Evolutionary conservation across 768 basidiomycete species (phyloP).

Genomic region (Lactarius pseudohatsudake): DNA sequence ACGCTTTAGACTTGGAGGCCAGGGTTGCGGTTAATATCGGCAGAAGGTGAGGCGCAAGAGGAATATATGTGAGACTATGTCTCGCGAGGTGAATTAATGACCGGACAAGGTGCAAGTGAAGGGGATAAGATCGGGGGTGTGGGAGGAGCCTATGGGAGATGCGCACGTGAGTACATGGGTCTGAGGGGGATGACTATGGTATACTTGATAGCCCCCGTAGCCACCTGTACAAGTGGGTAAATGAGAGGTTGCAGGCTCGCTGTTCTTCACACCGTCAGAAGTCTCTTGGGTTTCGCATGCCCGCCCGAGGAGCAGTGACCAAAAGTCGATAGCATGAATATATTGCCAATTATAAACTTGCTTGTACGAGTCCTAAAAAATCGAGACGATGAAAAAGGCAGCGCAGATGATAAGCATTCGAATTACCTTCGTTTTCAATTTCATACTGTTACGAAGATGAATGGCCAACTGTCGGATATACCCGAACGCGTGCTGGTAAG

Average conservation of each 20-base stretch:
- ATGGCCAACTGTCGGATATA: constrained; percentile 96
- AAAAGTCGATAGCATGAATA: constrained; percentile 94
- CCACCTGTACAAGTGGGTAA: constrained; percentile 94
- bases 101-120: constrained; percentile 89
- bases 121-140: constrained; percentile 88
- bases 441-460: constrained; percentile 88
- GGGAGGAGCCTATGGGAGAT: constrained; percentile 68
- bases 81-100: constrained; percentile 84
- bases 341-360: constrained; percentile 99
- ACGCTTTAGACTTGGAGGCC: constrained; percentile 70
- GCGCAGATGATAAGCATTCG: not conserved
- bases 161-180: constrained; percentile 4
- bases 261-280: constrained; percentile 55
- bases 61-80: constrained; percentile 84
- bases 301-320: constrained; percentile 83
- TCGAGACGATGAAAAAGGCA: not conserved
- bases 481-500: constrained; percentile 94
- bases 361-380: constrained; percentile 77
- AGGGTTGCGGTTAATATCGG: constrained; percentile 82
- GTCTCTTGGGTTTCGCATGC: constrained; percentile 78
- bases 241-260: constrained; percentile 84
- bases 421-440: constrained; percentile 76
- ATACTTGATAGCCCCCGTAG: constrained; percentile 89
- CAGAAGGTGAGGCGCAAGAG: constrained; percentile 82
- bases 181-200: constrained; percentile 33